Base-by-base conservation (phyloP, 345 rosid species). In the Hibiscus mutabilis region DNA sequence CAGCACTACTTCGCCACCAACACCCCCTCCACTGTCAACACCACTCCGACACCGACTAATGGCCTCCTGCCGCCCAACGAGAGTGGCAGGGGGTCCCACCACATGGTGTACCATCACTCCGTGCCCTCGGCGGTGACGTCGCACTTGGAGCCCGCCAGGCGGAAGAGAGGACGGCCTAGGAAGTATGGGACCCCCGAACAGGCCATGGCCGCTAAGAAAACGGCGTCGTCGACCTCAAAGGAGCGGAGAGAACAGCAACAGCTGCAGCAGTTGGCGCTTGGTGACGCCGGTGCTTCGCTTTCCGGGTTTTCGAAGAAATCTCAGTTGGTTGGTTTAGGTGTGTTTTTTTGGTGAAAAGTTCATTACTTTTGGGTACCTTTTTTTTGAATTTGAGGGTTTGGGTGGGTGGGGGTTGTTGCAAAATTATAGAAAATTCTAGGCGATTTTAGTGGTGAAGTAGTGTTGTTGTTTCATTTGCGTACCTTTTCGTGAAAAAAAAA, bases 111-210 rank as follows among this genome's bases (percentile, higher is more conserved):
- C 68, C 87, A 92, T 11, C 93, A 83, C 86, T 83, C 96, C 0
- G 84, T 86, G 16, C 85, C 97, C 0, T 83, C 93, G 3, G 89
- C 84, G 37, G 85, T 84, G 70, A 79, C 83, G 40, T 84, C 85
- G 18, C 86, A 87, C 27, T 78, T 83, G 65, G 93, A 88, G 76
- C 79, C 88, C 0, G 79, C 88, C 2, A 85, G 80, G 85, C 81
- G 93, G 83, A 95, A 86, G 89, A 82, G 99, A 24, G 99, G 99
- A 3, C 78, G 99, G 53, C 99, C 97, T 6, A 82, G 99, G 82
- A 95, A 95, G 93, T 92, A 95, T 69, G 97, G 86, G 1, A 95
- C 99, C 19, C 97, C 92, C 14, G 97, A 93, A 53, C 93, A 86
- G 71, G 99, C 97, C 58, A 57, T 90, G 68, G 97, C 97, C 2